phyloP scores from a whole-genome alignment of 2,329 filamentous ascomycete genomes.

The Botrytis sinoallii region DNA sequence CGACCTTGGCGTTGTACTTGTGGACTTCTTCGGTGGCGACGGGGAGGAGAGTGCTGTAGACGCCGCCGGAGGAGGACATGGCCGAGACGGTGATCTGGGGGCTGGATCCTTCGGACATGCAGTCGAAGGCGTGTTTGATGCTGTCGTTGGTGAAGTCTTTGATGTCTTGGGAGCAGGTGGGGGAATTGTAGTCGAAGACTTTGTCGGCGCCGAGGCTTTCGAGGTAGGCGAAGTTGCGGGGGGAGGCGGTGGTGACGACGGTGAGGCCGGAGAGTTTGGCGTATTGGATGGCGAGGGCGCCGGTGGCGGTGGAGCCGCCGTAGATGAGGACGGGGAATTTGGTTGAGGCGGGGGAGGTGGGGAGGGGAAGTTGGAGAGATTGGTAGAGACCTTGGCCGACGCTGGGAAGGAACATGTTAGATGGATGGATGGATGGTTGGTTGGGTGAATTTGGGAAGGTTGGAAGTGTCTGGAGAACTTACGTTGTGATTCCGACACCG shows the following conservation, averaged over 20 bases:
- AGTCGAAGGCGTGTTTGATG: constrained; percentile 48
- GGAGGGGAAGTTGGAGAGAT: constrained; percentile 45
- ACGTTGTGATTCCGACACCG: constrained; percentile 32
- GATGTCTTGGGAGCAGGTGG: constrained; percentile 46
- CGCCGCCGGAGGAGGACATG: constrained; percentile 40
- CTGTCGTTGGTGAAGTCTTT: constrained; percentile 44
- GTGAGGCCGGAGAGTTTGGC: constrained; percentile 42
- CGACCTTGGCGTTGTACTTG: constrained; percentile 42
- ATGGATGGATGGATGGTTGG: neutral
- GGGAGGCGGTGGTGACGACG: constrained; percentile 47
- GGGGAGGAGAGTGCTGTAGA: constrained; percentile 43
- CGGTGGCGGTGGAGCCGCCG: constrained; percentile 50
- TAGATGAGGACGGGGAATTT: constrained; percentile 47
- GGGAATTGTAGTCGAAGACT: constrained; percentile 50
- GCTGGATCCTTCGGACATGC: constrained; percentile 42
- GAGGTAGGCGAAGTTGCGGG: constrained; percentile 48
- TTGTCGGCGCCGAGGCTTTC: constrained; percentile 44
- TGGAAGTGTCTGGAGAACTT: constrained; percentile 19
- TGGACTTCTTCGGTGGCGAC: constrained; percentile 41
- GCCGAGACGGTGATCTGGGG: constrained; percentile 41
- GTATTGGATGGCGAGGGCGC: constrained; percentile 48
- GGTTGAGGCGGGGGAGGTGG: constrained; percentile 41
- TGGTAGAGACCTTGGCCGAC: constrained; percentile 50
- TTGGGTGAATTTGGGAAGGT: neutral
- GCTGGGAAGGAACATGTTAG: constrained; percentile 37